A percentile compares a stretch with the other conserved stretches of the same genome.
Conservation (phyloP, 1,139 yeast genomes). For the Hyphopichia pseudoburtonii region DNA sequence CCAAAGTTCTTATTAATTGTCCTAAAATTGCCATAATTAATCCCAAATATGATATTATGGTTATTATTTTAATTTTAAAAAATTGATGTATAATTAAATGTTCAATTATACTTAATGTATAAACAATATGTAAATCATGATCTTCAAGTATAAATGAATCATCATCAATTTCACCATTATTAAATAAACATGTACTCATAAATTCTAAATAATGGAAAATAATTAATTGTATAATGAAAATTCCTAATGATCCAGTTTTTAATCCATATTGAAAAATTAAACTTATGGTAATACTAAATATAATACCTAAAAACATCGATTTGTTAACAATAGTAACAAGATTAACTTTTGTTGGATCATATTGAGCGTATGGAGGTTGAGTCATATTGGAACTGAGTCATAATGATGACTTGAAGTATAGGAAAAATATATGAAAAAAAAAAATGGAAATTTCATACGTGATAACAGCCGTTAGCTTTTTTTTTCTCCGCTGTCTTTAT, state of each 20-base stretch:
- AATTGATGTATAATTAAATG: constrained; percentile 8
- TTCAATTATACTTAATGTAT: constrained; percentile 34
- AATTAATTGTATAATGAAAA: constrained; percentile 44
- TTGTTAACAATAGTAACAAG: constrained; percentile 33
- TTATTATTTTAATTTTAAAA: constrained; percentile 2
- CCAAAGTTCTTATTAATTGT: constrained; percentile 64
- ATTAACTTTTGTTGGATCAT: constrained; percentile 29
- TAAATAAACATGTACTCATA: constrained; percentile 71
- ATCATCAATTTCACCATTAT: constrained; percentile 61
- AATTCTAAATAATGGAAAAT: constrained; percentile 82
- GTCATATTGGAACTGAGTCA: too few relatives aligned
- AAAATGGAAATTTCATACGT: too few relatives aligned
- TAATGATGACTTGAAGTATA: too few relatives aligned
- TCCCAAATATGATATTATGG: constrained; percentile 37
- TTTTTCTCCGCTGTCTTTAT: too few relatives aligned
- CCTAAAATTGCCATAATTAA: constrained; percentile 51
- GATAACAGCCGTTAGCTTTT: too few relatives aligned
- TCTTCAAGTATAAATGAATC: constrained; percentile 81
- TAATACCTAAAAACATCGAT: constrained; percentile 30
- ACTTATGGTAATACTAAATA: not conserved
- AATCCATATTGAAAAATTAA: not conserved
- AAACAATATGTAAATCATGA: constrained; percentile 68
- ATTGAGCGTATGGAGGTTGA: constrained; percentile 10
- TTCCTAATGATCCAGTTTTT: not conserved
- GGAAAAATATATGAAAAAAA: too few relatives aligned